A percentile compares a stretch with the other conserved stretches of the same genome.
These are phyloP conservation scores for Nothophytophthora sp. DNA, from an alignment of 352 stramenopile genomes.

Conservation along the genomic window DNA sequence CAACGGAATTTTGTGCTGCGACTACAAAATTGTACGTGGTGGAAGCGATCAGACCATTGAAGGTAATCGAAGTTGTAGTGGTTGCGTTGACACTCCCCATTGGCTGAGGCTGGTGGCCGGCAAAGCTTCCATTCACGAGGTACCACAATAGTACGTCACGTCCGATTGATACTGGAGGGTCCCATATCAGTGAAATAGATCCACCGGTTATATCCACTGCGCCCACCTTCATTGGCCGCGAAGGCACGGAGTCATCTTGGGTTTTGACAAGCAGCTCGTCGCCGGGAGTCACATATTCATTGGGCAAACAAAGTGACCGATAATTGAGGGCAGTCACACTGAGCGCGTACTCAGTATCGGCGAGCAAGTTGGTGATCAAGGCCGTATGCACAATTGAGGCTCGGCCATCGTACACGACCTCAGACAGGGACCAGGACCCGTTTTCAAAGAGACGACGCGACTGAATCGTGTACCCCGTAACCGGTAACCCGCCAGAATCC, in stretches of 20 bases:
- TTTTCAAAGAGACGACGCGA: slow-evolving; percentile 22
- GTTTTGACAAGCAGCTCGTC: slow-evolving; percentile 42
- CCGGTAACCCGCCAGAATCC: slow-evolving; percentile 39
- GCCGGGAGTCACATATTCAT: slow-evolving; percentile 23
- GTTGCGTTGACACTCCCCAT: slow-evolving; percentile 19
- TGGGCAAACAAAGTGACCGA: slow-evolving; percentile 33
- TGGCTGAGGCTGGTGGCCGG: background rate
- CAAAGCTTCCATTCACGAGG: slow-evolving; percentile 15
- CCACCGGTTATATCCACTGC: slow-evolving; percentile 33
- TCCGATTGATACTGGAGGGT: slow-evolving; percentile 40
- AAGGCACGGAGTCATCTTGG: slow-evolving; percentile 33
- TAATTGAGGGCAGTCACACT: slow-evolving; percentile 48
- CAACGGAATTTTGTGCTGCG: slow-evolving; percentile 37
- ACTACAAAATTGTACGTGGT: slow-evolving; percentile 38
- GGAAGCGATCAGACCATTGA: slow-evolving; percentile 29
- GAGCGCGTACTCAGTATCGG: slow-evolving; percentile 52
- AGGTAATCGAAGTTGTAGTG: slow-evolving; percentile 4
- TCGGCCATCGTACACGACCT: slow-evolving; percentile 42
- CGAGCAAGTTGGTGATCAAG: slow-evolving; percentile 28
- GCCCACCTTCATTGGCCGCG: slow-evolving; percentile 40
- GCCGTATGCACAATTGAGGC: slow-evolving; percentile 18
- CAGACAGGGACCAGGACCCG: slow-evolving; percentile 28
- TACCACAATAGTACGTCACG: slow-evolving; percentile 31
- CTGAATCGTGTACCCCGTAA: slow-evolving; percentile 49
- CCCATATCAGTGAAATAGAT: slow-evolving; percentile 44